phyloP scores from a whole-genome alignment of 2,329 filamentous ascomycete species.

The Paraphoma sp. region DNA sequence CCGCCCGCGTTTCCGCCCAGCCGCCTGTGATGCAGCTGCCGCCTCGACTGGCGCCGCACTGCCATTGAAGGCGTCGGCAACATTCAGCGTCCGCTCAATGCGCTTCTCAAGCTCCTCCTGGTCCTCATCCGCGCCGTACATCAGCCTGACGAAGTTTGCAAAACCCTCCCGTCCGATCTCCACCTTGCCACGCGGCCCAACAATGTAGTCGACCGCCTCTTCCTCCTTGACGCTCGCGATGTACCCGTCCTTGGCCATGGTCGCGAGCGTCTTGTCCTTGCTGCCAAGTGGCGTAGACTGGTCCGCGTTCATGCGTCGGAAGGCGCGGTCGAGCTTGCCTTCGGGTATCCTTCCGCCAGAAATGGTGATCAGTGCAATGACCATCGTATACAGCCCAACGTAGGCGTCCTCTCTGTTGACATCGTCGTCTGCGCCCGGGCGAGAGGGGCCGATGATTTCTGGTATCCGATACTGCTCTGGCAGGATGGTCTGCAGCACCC shows the following conservation, averaged over 20 bases:
- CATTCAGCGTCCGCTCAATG: conserved; percentile 41
- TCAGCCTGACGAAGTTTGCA: conserved; percentile 66
- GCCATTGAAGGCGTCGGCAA: conserved; percentile 25
- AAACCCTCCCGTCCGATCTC: conserved; percentile 83
- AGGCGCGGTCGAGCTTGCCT: conserved; percentile 76
- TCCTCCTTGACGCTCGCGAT: conserved; percentile 80
- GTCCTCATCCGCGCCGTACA: conserved; percentile 40
- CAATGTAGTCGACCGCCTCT: conserved; percentile 78
- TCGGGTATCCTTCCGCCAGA: conserved; percentile 76
- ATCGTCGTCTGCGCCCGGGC: conserved; percentile 60
- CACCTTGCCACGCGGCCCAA: conserved; percentile 84
- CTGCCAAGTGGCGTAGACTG: conserved; percentile 74
- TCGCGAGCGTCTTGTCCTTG: conserved; percentile 76
- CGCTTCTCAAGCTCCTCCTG: conserved; percentile 40
- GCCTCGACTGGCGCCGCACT: conserved; percentile 9
- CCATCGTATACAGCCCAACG: conserved; percentile 77
- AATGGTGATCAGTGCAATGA: conserved; percentile 79
- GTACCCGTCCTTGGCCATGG: conserved; percentile 83
- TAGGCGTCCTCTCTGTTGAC: conserved; percentile 77
- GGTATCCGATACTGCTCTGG: conserved; percentile 70
- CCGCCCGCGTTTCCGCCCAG: conserved; percentile 24
- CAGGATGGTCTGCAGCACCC: conserved; percentile 77
- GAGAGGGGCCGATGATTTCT: conserved; percentile 71
- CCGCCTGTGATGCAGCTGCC: conserved; percentile 10
- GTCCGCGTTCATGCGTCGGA: conserved; percentile 77